phyloP scores from a whole-genome alignment of 192 early-diverging fungal genomes.

The Mortierella antarctica region DNA sequence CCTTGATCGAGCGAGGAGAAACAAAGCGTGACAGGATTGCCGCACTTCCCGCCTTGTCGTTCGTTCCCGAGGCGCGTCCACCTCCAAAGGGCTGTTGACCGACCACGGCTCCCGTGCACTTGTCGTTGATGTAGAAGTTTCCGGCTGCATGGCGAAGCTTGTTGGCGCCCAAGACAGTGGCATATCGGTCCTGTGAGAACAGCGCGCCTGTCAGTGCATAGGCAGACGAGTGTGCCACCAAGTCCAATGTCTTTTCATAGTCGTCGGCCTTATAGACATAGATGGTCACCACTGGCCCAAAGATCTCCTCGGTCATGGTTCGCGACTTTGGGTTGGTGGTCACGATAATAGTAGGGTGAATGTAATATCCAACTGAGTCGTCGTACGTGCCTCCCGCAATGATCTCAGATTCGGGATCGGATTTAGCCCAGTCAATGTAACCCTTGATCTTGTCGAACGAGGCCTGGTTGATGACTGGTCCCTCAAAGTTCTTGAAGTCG shows the following conservation, averaged over 20 bases:
- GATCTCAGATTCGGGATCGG: slow-evolving; percentile 77
- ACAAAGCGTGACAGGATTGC: slow-evolving; percentile 84
- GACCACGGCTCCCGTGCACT: slow-evolving; percentile 94
- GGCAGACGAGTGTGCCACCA: slow-evolving; percentile 75
- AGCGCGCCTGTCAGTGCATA: slow-evolving; percentile 90
- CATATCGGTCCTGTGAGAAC: slow-evolving; percentile 87
- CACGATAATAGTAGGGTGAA: slow-evolving; percentile 91
- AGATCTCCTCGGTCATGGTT: slow-evolving; percentile 91
- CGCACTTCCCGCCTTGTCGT: slow-evolving; percentile 93
- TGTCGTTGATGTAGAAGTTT: slow-evolving; percentile 99
- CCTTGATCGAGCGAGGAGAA: slow-evolving; percentile 94
- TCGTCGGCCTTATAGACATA: slow-evolving; percentile 79
- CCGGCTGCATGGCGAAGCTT: slow-evolving; percentile 86
- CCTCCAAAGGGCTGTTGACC: slow-evolving; percentile 98
- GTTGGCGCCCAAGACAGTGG: slow-evolving; percentile 74
- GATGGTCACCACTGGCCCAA: slow-evolving; percentile 91
- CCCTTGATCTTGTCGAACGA: slow-evolving; percentile 93
- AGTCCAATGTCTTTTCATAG: slow-evolving; percentile 73
- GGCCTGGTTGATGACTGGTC: slow-evolving; percentile 92
- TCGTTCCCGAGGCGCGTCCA: slow-evolving; percentile 90
- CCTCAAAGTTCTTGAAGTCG: slow-evolving; percentile 87
- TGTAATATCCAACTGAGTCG: slow-evolving; percentile 88
- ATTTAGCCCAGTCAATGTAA: slow-evolving; percentile 86
- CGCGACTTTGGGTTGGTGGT: slow-evolving; percentile 85
- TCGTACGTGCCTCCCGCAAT: slow-evolving; percentile 92